Evolutionary conservation across 345 rosid genomes (phyloP).

Genomic region (Xanthoceras sorbifolium): DNA sequence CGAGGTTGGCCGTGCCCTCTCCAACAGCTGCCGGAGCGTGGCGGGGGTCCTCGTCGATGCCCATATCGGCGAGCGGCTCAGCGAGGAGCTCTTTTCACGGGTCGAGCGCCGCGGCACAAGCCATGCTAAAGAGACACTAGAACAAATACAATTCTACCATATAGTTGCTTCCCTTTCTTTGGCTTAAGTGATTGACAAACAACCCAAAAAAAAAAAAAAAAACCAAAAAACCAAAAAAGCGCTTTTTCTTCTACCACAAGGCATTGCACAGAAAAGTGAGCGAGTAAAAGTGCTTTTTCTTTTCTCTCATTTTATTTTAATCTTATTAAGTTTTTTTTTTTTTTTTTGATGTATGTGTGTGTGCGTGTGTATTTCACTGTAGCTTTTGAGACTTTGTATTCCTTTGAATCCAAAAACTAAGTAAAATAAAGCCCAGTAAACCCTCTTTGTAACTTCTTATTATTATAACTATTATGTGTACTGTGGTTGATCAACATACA

Average conservation of each 20-base stretch:
- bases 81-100: conserved; percentile 66
- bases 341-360: conserved; percentile 14
- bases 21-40: conserved; percentile 76
- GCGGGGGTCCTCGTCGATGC: conserved; percentile 91
- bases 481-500: no score
- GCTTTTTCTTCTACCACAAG: no score
- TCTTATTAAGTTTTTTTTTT: conserved; percentile 6
- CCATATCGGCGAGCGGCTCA: conserved; percentile 78
- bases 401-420: conserved; percentile 32
- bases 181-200: no score
- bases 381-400: conserved; percentile 17
- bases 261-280: no score
- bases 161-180: conserved; percentile 83
- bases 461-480: no score
- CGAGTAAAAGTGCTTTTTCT: no score
- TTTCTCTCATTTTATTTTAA: neutral
- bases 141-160: conserved; percentile 77
- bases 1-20: conserved; percentile 77
- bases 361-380: conserved; percentile 14
- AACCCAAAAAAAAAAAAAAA: neutral
- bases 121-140: conserved; percentile 79
- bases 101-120: conserved; percentile 59
- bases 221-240: neutral
- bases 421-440: conserved; percentile 10
- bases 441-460: neutral